These are phyloP conservation scores for Polychaeton citri DNA, from an alignment of 2,329 filamentous ascomycete species.

Conservation along the genomic window DNA sequence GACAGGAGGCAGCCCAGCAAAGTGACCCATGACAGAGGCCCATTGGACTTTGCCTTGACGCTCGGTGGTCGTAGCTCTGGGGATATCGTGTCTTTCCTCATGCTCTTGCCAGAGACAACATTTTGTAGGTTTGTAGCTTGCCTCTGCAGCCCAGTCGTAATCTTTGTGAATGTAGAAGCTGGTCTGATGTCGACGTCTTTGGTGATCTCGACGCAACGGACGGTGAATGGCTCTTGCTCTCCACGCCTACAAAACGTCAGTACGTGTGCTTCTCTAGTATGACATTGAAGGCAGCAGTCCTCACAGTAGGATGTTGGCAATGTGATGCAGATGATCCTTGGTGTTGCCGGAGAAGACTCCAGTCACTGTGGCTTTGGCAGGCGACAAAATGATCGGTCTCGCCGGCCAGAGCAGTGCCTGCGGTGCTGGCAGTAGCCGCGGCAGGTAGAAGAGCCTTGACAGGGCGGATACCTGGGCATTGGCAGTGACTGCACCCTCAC, in stretches of 20 bases:
- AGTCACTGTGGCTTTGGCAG: constrained; percentile 27
- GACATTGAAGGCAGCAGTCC: constrained; percentile 4
- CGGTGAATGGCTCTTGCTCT: constrained; percentile 7
- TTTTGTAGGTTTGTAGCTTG: background rate
- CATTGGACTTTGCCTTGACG: constrained; percentile 31
- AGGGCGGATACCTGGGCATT: constrained; percentile 38
- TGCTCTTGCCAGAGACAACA: background rate
- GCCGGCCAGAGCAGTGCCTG: constrained; percentile 36
- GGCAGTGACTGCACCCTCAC: constrained; percentile 36
- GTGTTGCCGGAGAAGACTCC: constrained; percentile 36
- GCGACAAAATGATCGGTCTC: constrained; percentile 29
- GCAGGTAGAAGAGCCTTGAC: constrained; percentile 36
- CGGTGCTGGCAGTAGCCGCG: constrained; percentile 37
- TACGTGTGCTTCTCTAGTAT: background rate
- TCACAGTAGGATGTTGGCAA: constrained; percentile 35
- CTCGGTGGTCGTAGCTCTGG: constrained; percentile 6
- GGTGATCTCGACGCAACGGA: constrained; percentile 17
- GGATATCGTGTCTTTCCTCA: constrained; percentile 5
- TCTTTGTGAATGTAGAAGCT: background rate
- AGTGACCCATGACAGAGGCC: constrained; percentile 32
- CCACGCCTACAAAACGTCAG: background rate
- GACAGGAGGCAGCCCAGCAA: constrained; percentile 33
- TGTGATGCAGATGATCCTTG: constrained; percentile 33
- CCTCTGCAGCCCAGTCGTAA: too few relatives aligned
- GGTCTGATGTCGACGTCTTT: constrained; percentile 3